These are phyloP conservation scores for Neospora caninum DNA, from an alignment of 169 alveolate genomes.

Conservation along the genomic window DNA sequence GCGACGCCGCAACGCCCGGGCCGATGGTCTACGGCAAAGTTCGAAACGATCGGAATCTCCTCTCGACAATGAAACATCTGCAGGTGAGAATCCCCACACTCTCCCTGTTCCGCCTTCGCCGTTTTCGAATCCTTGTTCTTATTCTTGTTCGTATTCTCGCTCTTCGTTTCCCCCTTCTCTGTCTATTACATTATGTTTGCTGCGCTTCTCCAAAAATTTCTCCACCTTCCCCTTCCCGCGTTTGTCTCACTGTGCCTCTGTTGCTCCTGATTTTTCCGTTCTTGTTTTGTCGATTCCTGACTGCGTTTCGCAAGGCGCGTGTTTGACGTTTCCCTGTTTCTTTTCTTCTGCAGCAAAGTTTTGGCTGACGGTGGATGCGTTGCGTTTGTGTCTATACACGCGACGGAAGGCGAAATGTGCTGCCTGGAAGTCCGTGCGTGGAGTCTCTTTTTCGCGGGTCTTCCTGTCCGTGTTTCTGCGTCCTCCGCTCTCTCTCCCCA, in stretches of 20 bases:
- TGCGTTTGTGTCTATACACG: too few relatives aligned
- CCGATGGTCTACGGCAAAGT: conserved; percentile 1
- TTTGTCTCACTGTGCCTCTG: too few relatives aligned
- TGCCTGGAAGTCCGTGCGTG: background rate
- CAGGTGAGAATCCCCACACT: background rate
- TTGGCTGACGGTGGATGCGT: too few relatives aligned
- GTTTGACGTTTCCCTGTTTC: background rate
- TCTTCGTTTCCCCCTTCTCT: background rate
- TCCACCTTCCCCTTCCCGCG: too few relatives aligned
- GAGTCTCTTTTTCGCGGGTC: too few relatives aligned
- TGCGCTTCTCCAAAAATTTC: too few relatives aligned
- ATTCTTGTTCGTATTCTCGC: background rate
- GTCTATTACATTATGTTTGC: too few relatives aligned
- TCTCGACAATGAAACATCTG: conserved; percentile 34
- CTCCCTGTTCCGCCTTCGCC: background rate
- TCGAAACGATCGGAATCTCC: background rate
- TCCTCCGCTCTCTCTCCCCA: background rate
- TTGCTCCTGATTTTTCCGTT: too few relatives aligned
- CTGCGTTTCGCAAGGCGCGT: background rate
- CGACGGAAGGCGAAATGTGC: background rate
- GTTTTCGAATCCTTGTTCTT: background rate
- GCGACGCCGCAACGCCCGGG: background rate
- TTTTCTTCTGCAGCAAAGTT: too few relatives aligned
- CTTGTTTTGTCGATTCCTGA: background rate
- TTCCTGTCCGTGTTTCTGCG: background rate